Percentiles rank a stretch among this genome's conserved stretches.
Evolutionary conservation across 129 eudicot species (phyloP).

Genomic region (Artemisia argyi): DNA sequence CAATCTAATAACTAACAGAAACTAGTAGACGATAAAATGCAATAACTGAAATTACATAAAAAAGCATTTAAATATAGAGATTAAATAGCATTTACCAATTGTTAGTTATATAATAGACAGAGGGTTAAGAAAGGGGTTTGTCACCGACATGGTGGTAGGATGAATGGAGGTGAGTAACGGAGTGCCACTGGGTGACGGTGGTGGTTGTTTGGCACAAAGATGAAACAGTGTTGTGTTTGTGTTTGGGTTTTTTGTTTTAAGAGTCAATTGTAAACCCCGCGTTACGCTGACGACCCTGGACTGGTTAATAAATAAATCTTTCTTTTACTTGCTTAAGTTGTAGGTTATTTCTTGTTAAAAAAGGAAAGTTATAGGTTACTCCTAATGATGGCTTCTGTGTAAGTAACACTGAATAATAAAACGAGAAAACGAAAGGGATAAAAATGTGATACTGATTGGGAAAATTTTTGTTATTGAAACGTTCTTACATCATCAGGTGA

Average conservation of each 20-base stretch:
- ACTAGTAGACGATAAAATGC: slow-evolving; percentile 16
- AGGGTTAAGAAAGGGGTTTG: neutral
- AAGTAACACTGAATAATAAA: neutral
- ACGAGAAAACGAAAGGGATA: slow-evolving; percentile 39
- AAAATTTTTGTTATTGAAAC: slow-evolving; percentile 87
- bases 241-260: too few relatives aligned
- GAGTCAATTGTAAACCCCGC: too few relatives aligned
- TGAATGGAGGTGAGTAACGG: neutral
- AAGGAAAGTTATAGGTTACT: too few relatives aligned
- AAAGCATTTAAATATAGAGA: slow-evolving; percentile 12
- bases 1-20: slow-evolving; percentile 16
- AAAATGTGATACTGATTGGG: slow-evolving; percentile 59
- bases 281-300: too few relatives aligned
- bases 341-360: too few relatives aligned
- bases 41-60: neutral
- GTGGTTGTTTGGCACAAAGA: too few relatives aligned
- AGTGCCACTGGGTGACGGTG: too few relatives aligned
- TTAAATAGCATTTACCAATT: slow-evolving; percentile 14
- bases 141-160: neutral
- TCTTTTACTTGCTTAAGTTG: too few relatives aligned
- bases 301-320: too few relatives aligned
- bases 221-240: too few relatives aligned
- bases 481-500: slow-evolving; percentile 64
- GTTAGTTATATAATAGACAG: neutral
- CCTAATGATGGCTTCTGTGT: too few relatives aligned